Percentiles rank a stretch among this genome's conserved stretches.
Conservation (phyloP, 1,139 yeast species). For the Scheffersomyces titani region DNA sequence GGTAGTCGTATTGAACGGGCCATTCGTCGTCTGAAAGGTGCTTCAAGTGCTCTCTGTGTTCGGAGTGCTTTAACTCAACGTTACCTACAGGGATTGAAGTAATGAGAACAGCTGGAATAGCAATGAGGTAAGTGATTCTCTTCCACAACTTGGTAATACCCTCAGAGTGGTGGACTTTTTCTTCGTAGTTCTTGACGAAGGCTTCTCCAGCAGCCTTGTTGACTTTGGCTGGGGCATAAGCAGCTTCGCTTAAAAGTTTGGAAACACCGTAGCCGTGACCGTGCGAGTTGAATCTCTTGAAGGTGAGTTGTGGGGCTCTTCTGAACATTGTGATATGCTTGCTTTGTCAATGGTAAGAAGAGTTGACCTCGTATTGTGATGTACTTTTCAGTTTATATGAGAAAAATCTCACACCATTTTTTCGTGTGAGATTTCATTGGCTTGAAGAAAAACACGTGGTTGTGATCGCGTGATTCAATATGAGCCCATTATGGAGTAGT, state of each 20-base stretch:
- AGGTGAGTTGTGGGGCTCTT: slow-evolving; percentile 39
- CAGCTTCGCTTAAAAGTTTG: slow-evolving; percentile 42
- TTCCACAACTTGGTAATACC: slow-evolving; percentile 81
- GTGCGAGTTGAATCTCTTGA: slow-evolving; percentile 45
- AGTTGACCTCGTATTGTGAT: background rate
- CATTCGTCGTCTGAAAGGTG: slow-evolving; percentile 86
- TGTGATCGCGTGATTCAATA: background rate
- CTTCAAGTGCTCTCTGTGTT: slow-evolving; percentile 80
- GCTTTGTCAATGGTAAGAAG: background rate
- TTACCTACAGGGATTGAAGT: slow-evolving; percentile 80
- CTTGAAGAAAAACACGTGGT: background rate
- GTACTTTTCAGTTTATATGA: background rate
- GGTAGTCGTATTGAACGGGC: slow-evolving; percentile 89
- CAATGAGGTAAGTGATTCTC: slow-evolving; percentile 76
- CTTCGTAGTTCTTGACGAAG: slow-evolving; percentile 46
- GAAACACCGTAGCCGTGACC: slow-evolving; percentile 38
- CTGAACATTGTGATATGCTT: slow-evolving; percentile 30
- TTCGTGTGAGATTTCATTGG: background rate
- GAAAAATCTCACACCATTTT: slow-evolving; percentile 1
- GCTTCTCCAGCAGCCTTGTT: slow-evolving; percentile 46
- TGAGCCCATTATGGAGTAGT: background rate
- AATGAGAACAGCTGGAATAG: slow-evolving; percentile 76
- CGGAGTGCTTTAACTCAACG: slow-evolving; percentile 83
- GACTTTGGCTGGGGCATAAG: slow-evolving; percentile 36
- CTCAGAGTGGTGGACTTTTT: slow-evolving; percentile 76